These are phyloP conservation scores for Salix koriyanagi DNA, from an alignment of 345 rosid species.

Conservation along the genomic window DNA sequence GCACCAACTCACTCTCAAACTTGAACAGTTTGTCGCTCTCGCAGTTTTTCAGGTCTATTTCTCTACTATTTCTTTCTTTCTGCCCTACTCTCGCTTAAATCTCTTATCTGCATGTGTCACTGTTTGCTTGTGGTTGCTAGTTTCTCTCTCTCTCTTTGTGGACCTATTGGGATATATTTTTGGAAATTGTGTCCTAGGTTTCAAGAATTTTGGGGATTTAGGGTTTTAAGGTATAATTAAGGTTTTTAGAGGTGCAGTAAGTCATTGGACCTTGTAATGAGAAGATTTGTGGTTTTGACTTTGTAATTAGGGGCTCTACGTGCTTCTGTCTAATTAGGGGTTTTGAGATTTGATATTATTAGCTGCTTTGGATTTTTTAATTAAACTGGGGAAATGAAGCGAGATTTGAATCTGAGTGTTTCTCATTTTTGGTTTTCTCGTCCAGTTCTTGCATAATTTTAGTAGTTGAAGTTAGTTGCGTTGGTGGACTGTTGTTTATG, in stretches of 20 bases:
- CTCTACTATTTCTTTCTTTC: neutral
- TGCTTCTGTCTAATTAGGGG: neutral
- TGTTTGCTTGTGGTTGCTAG: neutral
- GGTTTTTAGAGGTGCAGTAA: neutral
- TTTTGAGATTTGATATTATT: neutral
- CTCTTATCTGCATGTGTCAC: neutral
- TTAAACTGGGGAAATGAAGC: neutral
- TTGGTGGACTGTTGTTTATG: neutral
- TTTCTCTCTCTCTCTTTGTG: constrained; percentile 2
- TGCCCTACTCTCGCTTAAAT: neutral
- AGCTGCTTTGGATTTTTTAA: neutral
- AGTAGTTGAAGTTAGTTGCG: neutral
- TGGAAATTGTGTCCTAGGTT: neutral
- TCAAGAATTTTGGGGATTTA: neutral
- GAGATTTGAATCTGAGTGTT: neutral
- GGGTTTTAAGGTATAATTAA: neutral
- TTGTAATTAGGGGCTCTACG: neutral
- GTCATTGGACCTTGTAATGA: neutral
- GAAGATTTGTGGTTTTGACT: neutral
- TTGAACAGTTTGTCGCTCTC: constrained; percentile 90
- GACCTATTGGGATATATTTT: neutral
- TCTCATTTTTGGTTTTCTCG: neutral
- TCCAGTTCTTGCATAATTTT: neutral
- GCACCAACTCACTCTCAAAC: constrained; percentile 98
- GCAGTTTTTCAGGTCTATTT: constrained; percentile 64